Evolutionary conservation across 331 rosid genomes (phyloP), one percentile per base, ranked within the genome.

Genomic region (Saraca asoca): DNA sequence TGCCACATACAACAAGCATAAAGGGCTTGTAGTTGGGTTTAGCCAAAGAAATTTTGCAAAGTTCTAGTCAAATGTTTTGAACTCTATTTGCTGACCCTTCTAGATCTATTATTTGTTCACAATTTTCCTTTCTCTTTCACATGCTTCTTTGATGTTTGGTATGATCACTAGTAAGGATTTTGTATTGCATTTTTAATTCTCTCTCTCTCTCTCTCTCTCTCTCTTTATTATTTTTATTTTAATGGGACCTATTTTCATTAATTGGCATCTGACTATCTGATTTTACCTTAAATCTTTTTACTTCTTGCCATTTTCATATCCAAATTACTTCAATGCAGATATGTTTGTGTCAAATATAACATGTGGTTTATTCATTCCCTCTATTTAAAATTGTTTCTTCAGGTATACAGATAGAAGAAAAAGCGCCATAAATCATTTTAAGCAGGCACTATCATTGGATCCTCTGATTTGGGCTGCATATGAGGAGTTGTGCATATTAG

Each of bases 401-500:
- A 94, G 99, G 87, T 86, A 94, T 81, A 88, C 99, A 46, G 99
- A 94, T 75, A 86, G 96, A 82, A 82, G 79, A 84, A 84, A 80
- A 86, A 88, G 83, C 71, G 95, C 99, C 37, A 53, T 85, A n/a
- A 84, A 79, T 77, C 95, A 90, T 80, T 94, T 94, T 75, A 89
- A 86, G 81, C 93, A 80, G 80, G 99, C 99, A 62, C 78, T 88
- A 61, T 83, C 78, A 31, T 34, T 83, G 74, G 96, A 94, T 83
- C 95, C 99, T 51, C 74, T 87, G 60, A 85, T 94, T 93, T 94
- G 99, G 99, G 82, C 80, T 61, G 99, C 99, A 24, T 94, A 80
- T 55, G 97, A 88, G 48, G 99, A 90, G 79, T 89, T 94, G 52
- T 94, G 99, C 69, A 63, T 85, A 73, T 80, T 94, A 90, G 99